phyloP scores from a whole-genome alignment of 1,284 basidiomycete genomes.

The Sutorius eximius region DNA sequence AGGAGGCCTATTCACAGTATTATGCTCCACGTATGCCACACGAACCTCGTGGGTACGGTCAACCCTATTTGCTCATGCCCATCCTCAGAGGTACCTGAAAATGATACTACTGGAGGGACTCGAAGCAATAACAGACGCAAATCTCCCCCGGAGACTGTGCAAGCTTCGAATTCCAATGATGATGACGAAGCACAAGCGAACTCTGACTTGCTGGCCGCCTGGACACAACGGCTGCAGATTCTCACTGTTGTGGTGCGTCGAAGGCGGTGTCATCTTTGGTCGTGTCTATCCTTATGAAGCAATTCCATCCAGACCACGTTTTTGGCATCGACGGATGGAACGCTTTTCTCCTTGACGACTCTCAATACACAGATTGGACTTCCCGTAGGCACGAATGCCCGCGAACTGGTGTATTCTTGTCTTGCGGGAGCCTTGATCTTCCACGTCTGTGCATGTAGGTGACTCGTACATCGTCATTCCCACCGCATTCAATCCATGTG shows the following conservation, averaged over 20 bases:
- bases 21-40: slow-evolving; percentile 18
- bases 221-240: slow-evolving; percentile 29
- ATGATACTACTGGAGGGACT: background rate
- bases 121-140: slow-evolving; percentile 3
- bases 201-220: slow-evolving; percentile 22
- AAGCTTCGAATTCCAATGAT: background rate
- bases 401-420: slow-evolving; percentile 31
- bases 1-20: slow-evolving; percentile 3
- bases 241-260: slow-evolving; percentile 34
- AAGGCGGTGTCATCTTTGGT: background rate
- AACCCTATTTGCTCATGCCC: slow-evolving; percentile 1
- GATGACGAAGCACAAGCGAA: slow-evolving; percentile 13
- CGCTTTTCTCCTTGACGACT: slow-evolving; percentile 31
- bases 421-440: slow-evolving; percentile 33
- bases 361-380: slow-evolving; percentile 23
- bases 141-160: background rate
- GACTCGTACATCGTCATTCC: background rate
- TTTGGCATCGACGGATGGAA: slow-evolving; percentile 29
- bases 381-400: slow-evolving; percentile 4
- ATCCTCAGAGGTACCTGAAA: slow-evolving; percentile 5
- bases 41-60: background rate
- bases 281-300: background rate
- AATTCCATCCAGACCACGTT: slow-evolving; percentile 28
- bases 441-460: slow-evolving; percentile 32
- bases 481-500: background rate